Conservation (phyloP, 1,284 basidiomycete species). For the Stereum hirsutum region DNA sequence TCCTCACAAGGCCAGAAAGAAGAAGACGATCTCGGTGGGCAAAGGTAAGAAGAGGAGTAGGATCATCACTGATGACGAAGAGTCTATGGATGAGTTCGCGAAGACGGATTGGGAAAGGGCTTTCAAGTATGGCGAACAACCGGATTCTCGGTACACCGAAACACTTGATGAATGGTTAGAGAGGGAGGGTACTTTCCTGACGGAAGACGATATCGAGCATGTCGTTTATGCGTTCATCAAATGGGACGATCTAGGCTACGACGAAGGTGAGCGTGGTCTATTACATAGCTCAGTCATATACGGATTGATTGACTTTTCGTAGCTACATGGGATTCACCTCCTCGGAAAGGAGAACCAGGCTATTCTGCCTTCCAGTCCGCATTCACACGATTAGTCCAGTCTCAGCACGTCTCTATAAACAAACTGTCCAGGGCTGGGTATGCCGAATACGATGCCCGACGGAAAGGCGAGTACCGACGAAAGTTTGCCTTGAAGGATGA, state of each 20-base stretch:
- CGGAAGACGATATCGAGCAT: constrained; percentile 40
- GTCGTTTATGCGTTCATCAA: constrained; percentile 81
- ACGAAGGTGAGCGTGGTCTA: constrained; percentile 51
- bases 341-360: constrained; percentile 41
- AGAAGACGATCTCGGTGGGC: constrained; percentile 20
- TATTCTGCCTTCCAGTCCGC: constrained; percentile 62
- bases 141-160: constrained; percentile 37
- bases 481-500: constrained; percentile 31
- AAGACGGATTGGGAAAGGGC: constrained; percentile 12
- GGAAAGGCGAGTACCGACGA: constrained; percentile 34
- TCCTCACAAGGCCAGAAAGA: constrained; percentile 17
- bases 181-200: constrained; percentile 33
- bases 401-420: constrained; percentile 55
- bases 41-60: constrained; percentile 15
- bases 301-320: constrained; percentile 1
- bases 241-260: constrained; percentile 87
- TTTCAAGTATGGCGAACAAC: constrained; percentile 32
- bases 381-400: constrained; percentile 54
- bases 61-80: constrained; percentile 18
- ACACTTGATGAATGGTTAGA: constrained; percentile 54
- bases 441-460: constrained; percentile 34
- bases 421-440: constrained; percentile 32
- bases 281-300: not conserved
- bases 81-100: constrained; percentile 10
- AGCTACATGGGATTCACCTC: constrained; percentile 92